Base-by-base conservation (phyloP, 495 filamentous ascomycete species). In the Aspergillus diversus region DNA sequence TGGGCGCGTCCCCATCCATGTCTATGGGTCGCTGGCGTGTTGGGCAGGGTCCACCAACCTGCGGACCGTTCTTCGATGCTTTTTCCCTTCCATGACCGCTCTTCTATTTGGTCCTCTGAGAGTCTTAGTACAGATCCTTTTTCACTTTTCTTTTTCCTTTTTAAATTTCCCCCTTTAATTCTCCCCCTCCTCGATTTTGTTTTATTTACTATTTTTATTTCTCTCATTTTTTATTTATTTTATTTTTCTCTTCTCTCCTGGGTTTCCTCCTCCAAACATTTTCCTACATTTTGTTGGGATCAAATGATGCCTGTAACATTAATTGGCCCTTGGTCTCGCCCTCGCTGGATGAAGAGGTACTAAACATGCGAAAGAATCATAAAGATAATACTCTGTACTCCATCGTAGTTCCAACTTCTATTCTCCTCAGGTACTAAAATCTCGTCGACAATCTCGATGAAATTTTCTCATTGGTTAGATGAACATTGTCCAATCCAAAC, bases 11-110 rank as follows among this genome's bases (percentile, higher is more conserved):
- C 70, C 73, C 71, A 64, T 75, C 77, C 74, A 75, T 73, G 69
- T 71, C 73, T 68, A 77, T 72, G 75, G 75, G 75, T 75, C 75
- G 66, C 63, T 71, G 73, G 69, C 75, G 74, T 65, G 66, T 71
- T 55, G 51, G 63, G 62, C 47, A 64, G 61, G 65, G 51, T 57
- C 66, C 66, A 69, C 66, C 48, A 33, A 50, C 46, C 56, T 54
- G 60, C 64, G 61, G 68, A 67, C 63, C 62, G 63, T 70, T 70
- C 64, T 66, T 63, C 57, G 68, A 67, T 54, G 46, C 55, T 62
- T 54, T 61, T 67, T 65, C 57, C 57, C 64, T 51, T 60, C 56
- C 42, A 61, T 61, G 54, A 61, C 56, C 64, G 49, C 59, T 57
- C 49, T 55, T 69, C 53, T 49, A 56, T 59, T 52, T 43, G 53